These are phyloP conservation scores for Lolium perenne DNA, from an alignment of 176 grass and related monocot genomes.

Conservation along the genomic window DNA sequence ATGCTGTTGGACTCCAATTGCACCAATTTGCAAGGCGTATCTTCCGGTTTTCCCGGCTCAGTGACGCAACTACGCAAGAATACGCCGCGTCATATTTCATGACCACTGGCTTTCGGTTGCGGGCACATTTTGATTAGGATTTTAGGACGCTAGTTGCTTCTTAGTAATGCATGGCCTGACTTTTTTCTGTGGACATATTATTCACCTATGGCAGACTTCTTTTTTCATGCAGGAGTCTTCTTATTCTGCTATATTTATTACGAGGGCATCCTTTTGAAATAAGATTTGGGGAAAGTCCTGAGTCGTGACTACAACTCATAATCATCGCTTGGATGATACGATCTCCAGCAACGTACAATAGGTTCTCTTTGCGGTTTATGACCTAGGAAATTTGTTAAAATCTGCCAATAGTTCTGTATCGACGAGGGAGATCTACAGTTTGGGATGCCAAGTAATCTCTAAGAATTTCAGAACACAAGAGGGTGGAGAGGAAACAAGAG, in stretches of 20 bases:
- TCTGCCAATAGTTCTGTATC: background rate
- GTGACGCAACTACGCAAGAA: constrained; percentile 14
- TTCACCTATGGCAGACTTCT: background rate
- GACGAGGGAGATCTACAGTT: background rate
- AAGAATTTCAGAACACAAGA: background rate
- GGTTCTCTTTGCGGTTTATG: background rate
- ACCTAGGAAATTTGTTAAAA: background rate
- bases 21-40: constrained; percentile 14
- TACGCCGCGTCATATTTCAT: constrained; percentile 4
- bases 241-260: background rate
- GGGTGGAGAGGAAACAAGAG: background rate
- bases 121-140: background rate
- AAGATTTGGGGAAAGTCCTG: background rate
- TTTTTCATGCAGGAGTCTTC: background rate
- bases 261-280: background rate
- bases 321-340: background rate
- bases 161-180: background rate
- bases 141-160: background rate
- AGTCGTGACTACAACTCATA: background rate
- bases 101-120: background rate
- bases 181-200: background rate
- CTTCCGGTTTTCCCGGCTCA: background rate
- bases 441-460: background rate
- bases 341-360: background rate
- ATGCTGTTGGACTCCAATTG: constrained; percentile 41